These are phyloP conservation scores for Ogataea nonfermentans DNA, from an alignment of 805 yeast genomes.

Conservation along the genomic window DNA sequence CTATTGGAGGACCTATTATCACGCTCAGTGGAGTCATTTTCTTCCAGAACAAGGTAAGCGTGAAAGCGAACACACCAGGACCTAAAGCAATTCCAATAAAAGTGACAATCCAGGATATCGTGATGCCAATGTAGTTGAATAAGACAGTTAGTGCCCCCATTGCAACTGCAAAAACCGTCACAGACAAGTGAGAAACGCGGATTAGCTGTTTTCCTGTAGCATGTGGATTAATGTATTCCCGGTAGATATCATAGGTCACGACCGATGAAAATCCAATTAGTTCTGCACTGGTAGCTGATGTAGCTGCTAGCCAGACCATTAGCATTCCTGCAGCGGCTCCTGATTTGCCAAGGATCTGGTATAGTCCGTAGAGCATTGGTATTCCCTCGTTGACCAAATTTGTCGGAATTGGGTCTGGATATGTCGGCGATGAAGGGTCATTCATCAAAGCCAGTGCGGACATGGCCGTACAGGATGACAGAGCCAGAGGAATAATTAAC, in stretches of 20 bases:
- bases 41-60: constrained; percentile 42
- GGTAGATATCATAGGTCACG: constrained; percentile 40
- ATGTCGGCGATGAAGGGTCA: constrained; percentile 38
- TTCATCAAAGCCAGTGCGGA: constrained; percentile 35
- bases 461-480: constrained; percentile 34
- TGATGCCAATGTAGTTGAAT: constrained; percentile 41
- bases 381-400: constrained; percentile 41
- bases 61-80: constrained; percentile 49
- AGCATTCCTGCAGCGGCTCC: constrained; percentile 43
- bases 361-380: constrained; percentile 37
- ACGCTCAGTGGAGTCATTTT: constrained; percentile 37
- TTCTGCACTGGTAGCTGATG: constrained; percentile 43
- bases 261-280: constrained; percentile 41
- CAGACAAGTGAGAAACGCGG: constrained; percentile 34
- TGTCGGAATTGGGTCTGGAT: constrained; percentile 39
- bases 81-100: constrained; percentile 51
- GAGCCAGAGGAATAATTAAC: constrained; percentile 33
- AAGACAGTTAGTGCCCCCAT: constrained; percentile 39
- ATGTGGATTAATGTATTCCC: constrained; percentile 38
- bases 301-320: constrained; percentile 42
- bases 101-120: constrained; percentile 41
- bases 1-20: constrained; percentile 46
- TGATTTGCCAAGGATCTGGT: constrained; percentile 35
- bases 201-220: constrained; percentile 40
- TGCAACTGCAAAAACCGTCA: constrained; percentile 42